Conservation (phyloP, 495 filamentous ascomycete genomes). For the Podospora anserina region DNA sequence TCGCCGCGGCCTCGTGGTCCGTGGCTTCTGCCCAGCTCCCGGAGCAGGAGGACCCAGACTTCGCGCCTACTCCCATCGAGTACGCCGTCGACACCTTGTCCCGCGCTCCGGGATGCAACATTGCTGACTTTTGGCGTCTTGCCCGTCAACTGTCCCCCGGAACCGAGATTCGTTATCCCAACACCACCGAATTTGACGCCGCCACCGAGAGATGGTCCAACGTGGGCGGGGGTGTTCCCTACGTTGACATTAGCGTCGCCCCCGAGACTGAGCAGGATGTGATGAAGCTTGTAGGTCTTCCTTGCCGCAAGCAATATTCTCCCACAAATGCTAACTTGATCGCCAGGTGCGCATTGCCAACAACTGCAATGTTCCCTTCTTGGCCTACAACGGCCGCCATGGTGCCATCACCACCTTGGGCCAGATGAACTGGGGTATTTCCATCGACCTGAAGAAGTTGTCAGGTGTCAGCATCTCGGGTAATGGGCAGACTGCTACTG, state of each 20-base stretch:
- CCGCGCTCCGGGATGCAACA: background rate
- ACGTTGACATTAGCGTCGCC: constrained; percentile 46
- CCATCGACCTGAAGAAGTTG: constrained; percentile 45
- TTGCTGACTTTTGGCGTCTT: constrained; percentile 5
- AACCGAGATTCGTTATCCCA: constrained; percentile 45
- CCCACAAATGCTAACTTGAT: background rate
- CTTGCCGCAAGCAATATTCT: background rate
- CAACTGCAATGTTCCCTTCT: constrained; percentile 43
- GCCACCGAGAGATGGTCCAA: constrained; percentile 18
- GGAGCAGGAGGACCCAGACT: background rate
- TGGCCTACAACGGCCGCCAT: constrained; percentile 49
- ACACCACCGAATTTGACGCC: background rate
- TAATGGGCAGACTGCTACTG: constrained; percentile 46
- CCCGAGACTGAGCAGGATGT: constrained; percentile 49
- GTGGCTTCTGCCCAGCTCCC: background rate
- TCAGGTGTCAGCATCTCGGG: constrained; percentile 39
- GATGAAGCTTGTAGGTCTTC: constrained; percentile 40
- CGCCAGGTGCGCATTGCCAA: constrained; percentile 7
- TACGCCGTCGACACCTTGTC: background rate
- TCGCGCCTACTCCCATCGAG: background rate
- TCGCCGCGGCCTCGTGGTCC: background rate
- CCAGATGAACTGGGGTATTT: constrained; percentile 47
- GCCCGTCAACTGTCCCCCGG: constrained; percentile 33
- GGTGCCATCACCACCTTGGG: constrained; percentile 43
- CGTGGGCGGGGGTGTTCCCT: constrained; percentile 32